These are phyloP conservation scores for Penicillium sp. DNA, from an alignment of 2,329 filamentous ascomycete species.

Conservation along the genomic window DNA sequence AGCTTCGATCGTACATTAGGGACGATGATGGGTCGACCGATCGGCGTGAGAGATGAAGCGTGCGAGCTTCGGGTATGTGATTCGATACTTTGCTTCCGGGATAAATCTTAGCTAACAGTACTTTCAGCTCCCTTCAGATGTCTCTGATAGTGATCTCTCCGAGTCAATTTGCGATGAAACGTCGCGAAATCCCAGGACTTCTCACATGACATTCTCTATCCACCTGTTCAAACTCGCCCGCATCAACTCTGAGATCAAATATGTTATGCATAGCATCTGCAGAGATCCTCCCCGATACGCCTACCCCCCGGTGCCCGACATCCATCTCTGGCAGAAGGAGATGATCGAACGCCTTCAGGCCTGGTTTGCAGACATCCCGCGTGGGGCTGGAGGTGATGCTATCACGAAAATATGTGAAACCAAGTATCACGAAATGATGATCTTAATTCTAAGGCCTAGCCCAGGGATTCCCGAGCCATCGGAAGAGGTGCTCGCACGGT, in stretches of 20 bases:
- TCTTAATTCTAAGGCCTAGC: constrained; percentile 52
- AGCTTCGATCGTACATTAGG: constrained; percentile 52
- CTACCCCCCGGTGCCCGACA: constrained; percentile 47
- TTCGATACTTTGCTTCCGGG: not conserved
- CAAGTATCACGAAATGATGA: constrained; percentile 49
- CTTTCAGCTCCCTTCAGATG: constrained; percentile 18
- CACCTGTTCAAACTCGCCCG: constrained; percentile 46
- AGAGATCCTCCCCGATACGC: constrained; percentile 49
- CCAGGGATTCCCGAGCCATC: constrained; percentile 52
- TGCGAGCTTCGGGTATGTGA: constrained; percentile 50
- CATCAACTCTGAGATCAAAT: constrained; percentile 59
- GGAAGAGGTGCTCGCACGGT: constrained; percentile 39
- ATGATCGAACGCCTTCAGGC: constrained; percentile 42
- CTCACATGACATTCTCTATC: constrained; percentile 45
- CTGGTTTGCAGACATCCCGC: constrained; percentile 43
- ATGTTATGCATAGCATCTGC: constrained; percentile 54
- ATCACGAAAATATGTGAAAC: constrained; percentile 41
- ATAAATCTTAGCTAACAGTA: constrained; percentile 13
- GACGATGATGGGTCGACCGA: constrained; percentile 57
- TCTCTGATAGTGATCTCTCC: constrained; percentile 18
- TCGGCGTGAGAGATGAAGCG: constrained; percentile 55
- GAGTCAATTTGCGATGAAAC: not conserved
- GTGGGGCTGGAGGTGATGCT: not conserved
- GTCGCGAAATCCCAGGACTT: constrained; percentile 7
- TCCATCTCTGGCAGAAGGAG: constrained; percentile 47